Evolutionary conservation across 768 basidiomycete genomes (phyloP).

Genomic region (Mycena latifolia): DNA sequence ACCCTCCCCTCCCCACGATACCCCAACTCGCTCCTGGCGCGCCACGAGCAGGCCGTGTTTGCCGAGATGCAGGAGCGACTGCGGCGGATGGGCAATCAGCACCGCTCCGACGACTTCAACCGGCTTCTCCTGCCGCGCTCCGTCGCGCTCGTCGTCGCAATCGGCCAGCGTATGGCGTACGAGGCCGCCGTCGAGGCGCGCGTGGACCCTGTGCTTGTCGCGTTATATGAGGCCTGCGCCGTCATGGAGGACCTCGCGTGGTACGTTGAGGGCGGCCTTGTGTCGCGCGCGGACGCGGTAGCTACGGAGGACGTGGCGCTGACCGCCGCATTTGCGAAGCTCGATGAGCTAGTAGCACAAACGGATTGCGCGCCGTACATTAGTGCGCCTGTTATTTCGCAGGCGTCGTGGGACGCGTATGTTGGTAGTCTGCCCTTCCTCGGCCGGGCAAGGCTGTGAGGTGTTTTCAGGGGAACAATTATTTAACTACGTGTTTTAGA

Average conservation of each 20-base stretch:
- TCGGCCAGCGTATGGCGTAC: slow-evolving; percentile 52
- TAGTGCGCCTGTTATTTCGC: slow-evolving; percentile 5
- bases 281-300: slow-evolving; percentile 12
- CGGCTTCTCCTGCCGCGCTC: slow-evolving; percentile 39
- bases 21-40: slow-evolving; percentile 27
- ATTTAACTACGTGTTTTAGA: background rate
- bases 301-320: slow-evolving; percentile 14
- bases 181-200: slow-evolving; percentile 46
- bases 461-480: too few relatives aligned
- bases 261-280: slow-evolving; percentile 42
- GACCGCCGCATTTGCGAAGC: background rate
- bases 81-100: background rate
- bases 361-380: background rate
- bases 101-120: slow-evolving; percentile 29
- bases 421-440: background rate
- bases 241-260: slow-evolving; percentile 43
- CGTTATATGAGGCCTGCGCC: slow-evolving; percentile 42
- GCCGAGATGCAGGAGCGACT: slow-evolving; percentile 12
- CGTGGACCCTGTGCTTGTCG: slow-evolving; percentile 40
- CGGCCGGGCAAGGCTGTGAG: background rate
- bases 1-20: slow-evolving; percentile 25
- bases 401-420: slow-evolving; percentile 4
- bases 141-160: slow-evolving; percentile 42
- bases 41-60: slow-evolving; percentile 33
- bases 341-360: background rate